Conservation (phyloP, 2,329 filamentous ascomycete genomes). For the Ophiostoma himal-ulmi region DNA sequence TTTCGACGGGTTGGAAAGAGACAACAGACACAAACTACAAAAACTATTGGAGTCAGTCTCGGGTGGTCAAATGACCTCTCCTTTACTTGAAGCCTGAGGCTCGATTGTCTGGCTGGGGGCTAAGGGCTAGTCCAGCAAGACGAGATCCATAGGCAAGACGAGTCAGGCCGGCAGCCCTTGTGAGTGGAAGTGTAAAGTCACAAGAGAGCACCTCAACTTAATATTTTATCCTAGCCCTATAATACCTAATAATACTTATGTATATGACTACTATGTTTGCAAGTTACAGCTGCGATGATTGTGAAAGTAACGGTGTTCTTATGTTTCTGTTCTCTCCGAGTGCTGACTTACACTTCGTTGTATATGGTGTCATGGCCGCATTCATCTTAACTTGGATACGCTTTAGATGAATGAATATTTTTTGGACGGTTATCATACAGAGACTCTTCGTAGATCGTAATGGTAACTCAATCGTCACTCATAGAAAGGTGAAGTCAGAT, state of each 20-base stretch:
- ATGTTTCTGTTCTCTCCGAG: background rate
- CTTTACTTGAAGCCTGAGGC: background rate
- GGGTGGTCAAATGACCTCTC: background rate
- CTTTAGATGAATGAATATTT: no score
- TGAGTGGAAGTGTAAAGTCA: background rate
- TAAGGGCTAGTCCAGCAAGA: constrained; percentile 33
- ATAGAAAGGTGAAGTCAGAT: constrained; percentile 17
- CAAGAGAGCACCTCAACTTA: background rate
- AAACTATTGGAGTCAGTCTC: background rate
- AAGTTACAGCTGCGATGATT: background rate
- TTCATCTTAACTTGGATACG: no score
- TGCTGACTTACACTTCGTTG: no score
- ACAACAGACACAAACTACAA: constrained; percentile 14
- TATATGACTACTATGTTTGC: constrained; percentile 30
- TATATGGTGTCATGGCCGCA: no score
- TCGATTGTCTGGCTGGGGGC: constrained; percentile 26
- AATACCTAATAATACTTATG: constrained; percentile 39
- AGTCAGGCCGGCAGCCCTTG: constrained; percentile 18
- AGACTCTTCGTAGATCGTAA: no score
- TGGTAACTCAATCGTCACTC: no score
- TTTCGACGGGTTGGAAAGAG: constrained; percentile 23
- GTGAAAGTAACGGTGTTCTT: background rate
- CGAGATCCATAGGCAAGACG: constrained; percentile 14
- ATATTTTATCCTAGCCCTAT: constrained; percentile 32
- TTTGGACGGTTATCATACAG: no score